These are phyloP conservation scores for Boletus tylopilopsis DNA, from an alignment of 768 basidiomycete genomes.

Conservation along the genomic window DNA sequence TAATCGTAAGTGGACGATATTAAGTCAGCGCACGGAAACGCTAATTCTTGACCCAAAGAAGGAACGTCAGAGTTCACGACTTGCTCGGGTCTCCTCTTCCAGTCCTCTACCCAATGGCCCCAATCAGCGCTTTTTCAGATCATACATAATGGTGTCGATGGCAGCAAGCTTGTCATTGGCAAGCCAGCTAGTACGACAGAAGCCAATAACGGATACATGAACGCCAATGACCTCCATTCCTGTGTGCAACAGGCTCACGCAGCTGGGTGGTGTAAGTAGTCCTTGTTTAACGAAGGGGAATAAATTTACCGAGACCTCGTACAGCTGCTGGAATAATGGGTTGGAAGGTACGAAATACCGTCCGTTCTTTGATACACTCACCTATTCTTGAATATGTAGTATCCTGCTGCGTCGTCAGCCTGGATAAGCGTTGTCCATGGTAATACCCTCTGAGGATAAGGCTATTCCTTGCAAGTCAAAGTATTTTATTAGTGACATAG, in stretches of 20 bases:
- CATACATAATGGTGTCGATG: too few species aligned
- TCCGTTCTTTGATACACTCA: not conserved
- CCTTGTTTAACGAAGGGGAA: not conserved
- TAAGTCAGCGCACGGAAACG: too few species aligned
- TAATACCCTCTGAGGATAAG: not conserved
- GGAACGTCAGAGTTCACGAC: too few species aligned
- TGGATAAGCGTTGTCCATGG: constrained; percentile 32
- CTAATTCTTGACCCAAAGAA: too few species aligned
- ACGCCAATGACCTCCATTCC: constrained; percentile 47
- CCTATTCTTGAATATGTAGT: constrained; percentile 17
- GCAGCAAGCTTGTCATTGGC: constrained; percentile 65
- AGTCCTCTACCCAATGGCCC: too few species aligned
- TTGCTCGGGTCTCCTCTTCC: too few species aligned
- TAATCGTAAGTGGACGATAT: constrained; percentile 20
- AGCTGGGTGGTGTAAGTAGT: constrained; percentile 7
- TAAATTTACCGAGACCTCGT: not conserved
- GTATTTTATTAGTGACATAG: not conserved
- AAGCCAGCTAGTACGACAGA: constrained; percentile 54
- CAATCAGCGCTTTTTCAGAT: too few species aligned
- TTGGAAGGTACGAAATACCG: constrained; percentile 29
- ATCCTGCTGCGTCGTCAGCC: constrained; percentile 33
- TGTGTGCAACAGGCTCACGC: constrained; percentile 53
- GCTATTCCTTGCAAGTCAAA: not conserved
- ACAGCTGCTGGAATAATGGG: constrained; percentile 39
- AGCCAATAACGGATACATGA: constrained; percentile 56